phyloP scores from a whole-genome alignment of 805 yeast genomes.

The Grigorovia humatica region DNA sequence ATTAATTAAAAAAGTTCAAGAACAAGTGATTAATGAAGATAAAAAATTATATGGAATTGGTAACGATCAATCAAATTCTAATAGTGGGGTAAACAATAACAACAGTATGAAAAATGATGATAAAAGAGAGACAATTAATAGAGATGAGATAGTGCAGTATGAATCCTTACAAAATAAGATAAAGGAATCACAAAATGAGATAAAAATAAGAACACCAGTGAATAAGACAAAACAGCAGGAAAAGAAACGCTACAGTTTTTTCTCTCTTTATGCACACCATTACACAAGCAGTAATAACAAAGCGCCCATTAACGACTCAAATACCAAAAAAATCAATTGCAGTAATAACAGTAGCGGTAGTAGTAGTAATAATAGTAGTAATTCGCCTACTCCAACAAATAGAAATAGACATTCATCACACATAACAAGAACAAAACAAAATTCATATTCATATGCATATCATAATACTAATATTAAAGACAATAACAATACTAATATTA shows the following conservation, averaged over 20 bases:
- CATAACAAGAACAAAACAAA: not conserved
- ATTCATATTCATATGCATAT: not conserved
- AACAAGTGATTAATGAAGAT: slow-evolving; percentile 4
- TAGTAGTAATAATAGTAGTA: not conserved
- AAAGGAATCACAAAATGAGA: not conserved
- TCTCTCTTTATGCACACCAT: not conserved
- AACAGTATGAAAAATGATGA: not conserved
- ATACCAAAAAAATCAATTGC: not conserved
- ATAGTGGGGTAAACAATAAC: not conserved
- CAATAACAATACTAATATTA: not conserved
- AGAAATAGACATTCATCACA: not conserved
- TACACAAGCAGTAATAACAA: not conserved
- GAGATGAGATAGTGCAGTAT: not conserved
- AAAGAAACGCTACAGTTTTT: slow-evolving; percentile 1
- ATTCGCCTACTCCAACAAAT: not conserved
- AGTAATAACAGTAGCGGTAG: not conserved
- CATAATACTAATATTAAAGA: not conserved
- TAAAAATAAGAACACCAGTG: not conserved
- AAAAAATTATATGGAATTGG: slow-evolving; percentile 9
- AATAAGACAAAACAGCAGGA: not conserved
- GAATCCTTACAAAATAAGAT: not conserved
- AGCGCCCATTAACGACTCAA: not conserved
- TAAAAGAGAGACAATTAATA: not conserved
- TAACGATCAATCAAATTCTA: not conserved
- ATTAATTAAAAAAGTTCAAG: slow-evolving; percentile 14